Evolutionary conservation across 768 basidiomycete species (phyloP), one percentile per base, ranked within the genome.

Genomic region (Cyclocybe aegerita): DNA sequence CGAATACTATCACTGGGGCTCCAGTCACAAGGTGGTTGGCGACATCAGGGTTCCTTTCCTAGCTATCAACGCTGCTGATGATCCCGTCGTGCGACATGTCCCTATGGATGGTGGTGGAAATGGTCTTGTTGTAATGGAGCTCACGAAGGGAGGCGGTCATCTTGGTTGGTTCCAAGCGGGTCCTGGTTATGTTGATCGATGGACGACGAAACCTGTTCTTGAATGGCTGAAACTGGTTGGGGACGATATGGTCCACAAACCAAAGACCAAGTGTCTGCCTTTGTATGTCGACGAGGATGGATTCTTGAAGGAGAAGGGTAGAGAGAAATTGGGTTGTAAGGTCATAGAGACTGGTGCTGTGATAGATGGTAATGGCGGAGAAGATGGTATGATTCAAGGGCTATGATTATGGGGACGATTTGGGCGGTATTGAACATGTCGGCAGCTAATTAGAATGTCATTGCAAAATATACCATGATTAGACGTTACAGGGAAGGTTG

Each of bases 141-240:
- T 85, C 41, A 90, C 91, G 0, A 65, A 71, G 30, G 67, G 72
- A 15, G 91, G 89, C 1, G 89, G 90, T 0, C 90, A 92, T 69
- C 74, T 93, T 10, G 92, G 92, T 34, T 95, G 90, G 90, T 91
- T 90, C 58, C 79, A 88, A 66, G 66, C 74, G 29, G 73, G 72
- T 34, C 62, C 65, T 17, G 64, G 67, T 10, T 64, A 65, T 39
- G 64, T 75, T 9, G 72, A 75, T 53, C 71, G 88, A 46, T 91
- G 89, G 88, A 74, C 86, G 43, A 81, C 74, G n/a, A 70, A 75
- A 53, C 89, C 88, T 7, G 83, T 88, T 5, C 63, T 90, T 7
- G 84, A 92, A 65, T 90, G 85, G 86, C 60, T 89, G 44, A 76
- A 72, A 49, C 73, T 84, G 35, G 71, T 78, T 29, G 81, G 76